A percentile compares a stretch with the other conserved stretches of the same genome.
phyloP scores from a whole-genome alignment of 257 asterid genomes.

The Fraxinus cuspidata region DNA sequence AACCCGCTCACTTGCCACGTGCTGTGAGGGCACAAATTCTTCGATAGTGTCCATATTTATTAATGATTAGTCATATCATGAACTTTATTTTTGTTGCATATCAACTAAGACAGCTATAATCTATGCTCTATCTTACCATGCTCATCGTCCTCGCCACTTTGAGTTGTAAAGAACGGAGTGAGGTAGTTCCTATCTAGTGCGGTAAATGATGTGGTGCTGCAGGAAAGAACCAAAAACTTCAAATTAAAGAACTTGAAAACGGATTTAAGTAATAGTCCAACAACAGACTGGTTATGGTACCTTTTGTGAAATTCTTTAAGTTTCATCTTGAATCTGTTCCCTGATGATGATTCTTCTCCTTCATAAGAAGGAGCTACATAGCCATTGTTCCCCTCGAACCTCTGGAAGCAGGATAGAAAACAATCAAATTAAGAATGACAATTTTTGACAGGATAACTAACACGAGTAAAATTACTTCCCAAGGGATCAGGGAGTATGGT shows the following conservation, averaged over 20 bases:
- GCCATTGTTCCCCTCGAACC: constrained; percentile 66
- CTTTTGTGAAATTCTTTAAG: constrained; percentile 86
- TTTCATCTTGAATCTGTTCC: constrained; percentile 87
- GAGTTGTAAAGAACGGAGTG: constrained; percentile 92
- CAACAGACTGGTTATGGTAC: constrained; percentile 30
- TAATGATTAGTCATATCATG: neutral
- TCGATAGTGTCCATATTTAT: too few species aligned
- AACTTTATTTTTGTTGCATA: neutral
- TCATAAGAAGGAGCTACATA: constrained; percentile 81
- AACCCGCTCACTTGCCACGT: neutral
- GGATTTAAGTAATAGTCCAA: neutral
- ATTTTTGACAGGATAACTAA: neutral
- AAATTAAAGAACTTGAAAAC: constrained; percentile 3
- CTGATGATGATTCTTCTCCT: constrained; percentile 81
- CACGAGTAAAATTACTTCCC: neutral
- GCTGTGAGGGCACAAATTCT: constrained; percentile 10
- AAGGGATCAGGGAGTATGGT: constrained; percentile 2
- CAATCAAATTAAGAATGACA: neutral
- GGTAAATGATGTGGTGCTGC: constrained; percentile 88
- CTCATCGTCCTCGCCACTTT: constrained; percentile 82
- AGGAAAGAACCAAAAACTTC: constrained; percentile 33
- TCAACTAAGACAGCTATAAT: constrained; percentile 3
- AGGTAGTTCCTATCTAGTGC: constrained; percentile 94
- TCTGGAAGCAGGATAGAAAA: constrained; percentile 44
- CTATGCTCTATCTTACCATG: constrained; percentile 51